Percentiles rank a stretch among this genome's conserved stretches.
These are phyloP conservation scores for Hypomyces perniciosus DNA, from an alignment of 2,329 filamentous ascomycete species.

Conservation along the genomic window DNA sequence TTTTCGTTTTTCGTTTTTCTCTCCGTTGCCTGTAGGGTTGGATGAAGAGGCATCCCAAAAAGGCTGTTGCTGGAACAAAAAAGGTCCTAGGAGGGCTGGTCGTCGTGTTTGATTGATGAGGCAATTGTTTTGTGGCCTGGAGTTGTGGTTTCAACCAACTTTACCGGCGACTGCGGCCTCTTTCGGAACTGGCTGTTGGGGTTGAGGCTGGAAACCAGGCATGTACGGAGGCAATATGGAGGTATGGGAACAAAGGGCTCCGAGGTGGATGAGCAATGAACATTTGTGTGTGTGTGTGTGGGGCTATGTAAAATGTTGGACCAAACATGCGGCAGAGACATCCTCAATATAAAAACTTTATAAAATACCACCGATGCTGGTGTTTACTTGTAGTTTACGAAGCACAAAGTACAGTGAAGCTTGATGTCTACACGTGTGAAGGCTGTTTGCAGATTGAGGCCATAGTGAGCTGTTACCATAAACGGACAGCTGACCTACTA, in stretches of 20 bases:
- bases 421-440: too few relatives aligned
- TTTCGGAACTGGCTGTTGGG: background rate
- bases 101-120: background rate
- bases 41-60: conserved; percentile 17
- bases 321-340: background rate
- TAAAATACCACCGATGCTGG: too few relatives aligned
- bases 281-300: background rate
- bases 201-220: background rate
- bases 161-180: background rate
- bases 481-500: too few relatives aligned
- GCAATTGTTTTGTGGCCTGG: background rate
- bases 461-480: too few relatives aligned
- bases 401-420: too few relatives aligned
- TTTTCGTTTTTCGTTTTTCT: conserved; percentile 15
- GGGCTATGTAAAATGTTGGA: background rate
- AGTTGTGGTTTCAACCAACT: background rate
- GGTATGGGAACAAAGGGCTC: background rate
- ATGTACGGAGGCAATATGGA: background rate
- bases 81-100: background rate
- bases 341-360: background rate
- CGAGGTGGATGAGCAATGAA: background rate
- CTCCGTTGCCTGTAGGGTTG: conserved; percentile 15
- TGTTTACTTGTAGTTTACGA: too few relatives aligned
- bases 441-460: too few relatives aligned
- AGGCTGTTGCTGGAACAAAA: background rate